These are phyloP conservation scores for Globisporangium alternatum DNA, from an alignment of 352 stramenopile species.

Conservation along the genomic window DNA sequence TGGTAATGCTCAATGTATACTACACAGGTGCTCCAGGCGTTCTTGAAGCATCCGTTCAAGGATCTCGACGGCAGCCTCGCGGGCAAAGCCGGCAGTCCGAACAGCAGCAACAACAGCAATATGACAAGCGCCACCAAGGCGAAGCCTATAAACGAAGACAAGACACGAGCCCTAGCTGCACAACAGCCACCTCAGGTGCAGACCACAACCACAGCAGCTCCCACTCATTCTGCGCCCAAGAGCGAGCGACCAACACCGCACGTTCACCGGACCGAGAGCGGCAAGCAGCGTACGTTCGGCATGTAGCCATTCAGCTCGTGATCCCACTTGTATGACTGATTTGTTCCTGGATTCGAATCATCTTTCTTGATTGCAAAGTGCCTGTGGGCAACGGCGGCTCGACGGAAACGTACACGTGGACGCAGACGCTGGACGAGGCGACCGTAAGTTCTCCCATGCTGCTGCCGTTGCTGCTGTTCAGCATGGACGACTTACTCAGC, in stretches of 20 bases:
- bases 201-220: not conserved
- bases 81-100: not conserved
- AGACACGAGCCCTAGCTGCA: not conserved
- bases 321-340: not conserved
- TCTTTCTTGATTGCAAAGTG: slow-evolving; percentile 32
- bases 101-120: not conserved
- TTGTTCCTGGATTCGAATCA: not conserved
- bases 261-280: slow-evolving; percentile 41
- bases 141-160: not conserved
- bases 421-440: slow-evolving; percentile 96
- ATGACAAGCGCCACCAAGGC: not conserved
- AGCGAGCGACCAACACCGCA: slow-evolving; percentile 8
- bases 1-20: not conserved
- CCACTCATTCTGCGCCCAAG: not conserved
- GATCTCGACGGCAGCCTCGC: slow-evolving; percentile 33
- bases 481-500: not conserved
- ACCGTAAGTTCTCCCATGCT: slow-evolving; percentile 48
- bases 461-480: not conserved
- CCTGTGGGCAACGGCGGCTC: slow-evolving; percentile 89
- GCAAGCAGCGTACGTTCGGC: slow-evolving; percentile 61
- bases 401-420: slow-evolving; percentile 94
- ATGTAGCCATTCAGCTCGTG: not conserved
- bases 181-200: not conserved
- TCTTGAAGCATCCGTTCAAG: slow-evolving; percentile 65
- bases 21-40: slow-evolving; percentile 47